Evolutionary conservation across 176 grass and related monocot genomes (phyloP), one percentile per base, ranked within the genome.

Genomic region (Triticum urartu): DNA sequence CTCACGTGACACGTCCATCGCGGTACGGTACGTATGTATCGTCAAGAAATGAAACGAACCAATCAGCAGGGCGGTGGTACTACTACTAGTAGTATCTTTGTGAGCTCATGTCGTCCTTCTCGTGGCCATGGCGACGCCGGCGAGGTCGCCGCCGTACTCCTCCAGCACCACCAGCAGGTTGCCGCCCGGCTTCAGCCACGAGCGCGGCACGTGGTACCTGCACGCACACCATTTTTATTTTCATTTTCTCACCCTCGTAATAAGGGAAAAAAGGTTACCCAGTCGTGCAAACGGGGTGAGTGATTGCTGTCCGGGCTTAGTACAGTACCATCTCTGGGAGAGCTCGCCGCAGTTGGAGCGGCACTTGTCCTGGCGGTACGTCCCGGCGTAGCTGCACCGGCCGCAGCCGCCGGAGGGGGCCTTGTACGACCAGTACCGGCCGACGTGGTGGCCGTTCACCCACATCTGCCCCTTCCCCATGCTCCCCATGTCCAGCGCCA

Each of bases 381-480:
- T 92, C 48, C 93, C 96, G 28, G 86, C 72, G 77, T 98, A 98
- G 87, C 87, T 75, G 84, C 96, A 98, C 6, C 74, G 10, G 18
- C 92, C 86, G 42, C 96, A 98, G 82, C 79, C 42, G 13, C 93
- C 88, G 80, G 89, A 35, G 63, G 89, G 78, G 47, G 96, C 91
- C 63, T 56, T 84, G 78, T 98, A 95, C 4, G 96, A 81, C 96
- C 96, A 98, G 83, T 95, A 95, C 6, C 96, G 90, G 9, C 96
- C 96, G 28, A 88, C 90, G 85, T 89, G 85, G 79, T 91, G 92
- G 1, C 92, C 93, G 77, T 98, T 98, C 42, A 98, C 90, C 96
- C 96, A 98, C 36, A 98, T 78, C 79, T 98, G 93, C 22, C 96
- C 96, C 67, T 98, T 98, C 4, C 93, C 92, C 96, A 98, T 95